These are phyloP conservation scores for Yarrowia sp. DNA, from an alignment of 805 yeast genomes.

Conservation along the genomic window DNA sequence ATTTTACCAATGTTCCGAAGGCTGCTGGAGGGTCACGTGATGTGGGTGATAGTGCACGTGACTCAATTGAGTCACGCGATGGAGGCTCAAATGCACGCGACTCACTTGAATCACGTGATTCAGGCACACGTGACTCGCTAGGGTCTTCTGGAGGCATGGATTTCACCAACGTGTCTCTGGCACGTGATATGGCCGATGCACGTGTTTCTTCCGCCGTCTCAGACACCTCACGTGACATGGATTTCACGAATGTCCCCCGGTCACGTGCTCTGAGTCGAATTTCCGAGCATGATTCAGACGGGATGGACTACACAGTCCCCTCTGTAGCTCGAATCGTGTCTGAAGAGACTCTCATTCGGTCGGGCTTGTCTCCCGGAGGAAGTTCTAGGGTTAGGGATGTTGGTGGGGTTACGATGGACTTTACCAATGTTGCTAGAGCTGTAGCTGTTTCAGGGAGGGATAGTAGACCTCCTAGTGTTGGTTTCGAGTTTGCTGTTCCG, in stretches of 20 bases:
- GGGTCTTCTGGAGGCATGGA: neutral
- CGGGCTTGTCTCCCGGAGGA: slow-evolving; percentile 18
- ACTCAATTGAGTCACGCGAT: neutral
- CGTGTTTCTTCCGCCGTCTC: neutral
- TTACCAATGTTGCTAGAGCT: neutral
- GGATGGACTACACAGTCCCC: slow-evolving; percentile 4
- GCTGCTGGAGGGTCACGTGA: neutral
- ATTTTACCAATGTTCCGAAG: slow-evolving; percentile 4
- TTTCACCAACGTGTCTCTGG: slow-evolving; percentile 11
- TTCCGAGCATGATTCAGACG: slow-evolving; percentile 1
- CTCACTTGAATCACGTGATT: neutral
- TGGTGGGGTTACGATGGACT: neutral
- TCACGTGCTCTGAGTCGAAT: neutral
- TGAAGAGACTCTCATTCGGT: neutral
- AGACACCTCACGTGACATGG: neutral
- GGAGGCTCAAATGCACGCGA: neutral
- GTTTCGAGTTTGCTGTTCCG: too few relatives aligned
- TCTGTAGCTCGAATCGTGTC: slow-evolving; percentile 5
- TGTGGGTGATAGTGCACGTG: neutral
- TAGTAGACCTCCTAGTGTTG: too few relatives aligned
- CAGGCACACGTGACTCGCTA: neutral
- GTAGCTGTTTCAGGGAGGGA: too few relatives aligned
- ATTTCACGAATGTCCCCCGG: neutral
- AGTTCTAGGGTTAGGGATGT: neutral
- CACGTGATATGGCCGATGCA: neutral